These are phyloP conservation scores for Paramecium primaurelia DNA, from an alignment of 73 alveolate species.

Conservation along the genomic window DNA sequence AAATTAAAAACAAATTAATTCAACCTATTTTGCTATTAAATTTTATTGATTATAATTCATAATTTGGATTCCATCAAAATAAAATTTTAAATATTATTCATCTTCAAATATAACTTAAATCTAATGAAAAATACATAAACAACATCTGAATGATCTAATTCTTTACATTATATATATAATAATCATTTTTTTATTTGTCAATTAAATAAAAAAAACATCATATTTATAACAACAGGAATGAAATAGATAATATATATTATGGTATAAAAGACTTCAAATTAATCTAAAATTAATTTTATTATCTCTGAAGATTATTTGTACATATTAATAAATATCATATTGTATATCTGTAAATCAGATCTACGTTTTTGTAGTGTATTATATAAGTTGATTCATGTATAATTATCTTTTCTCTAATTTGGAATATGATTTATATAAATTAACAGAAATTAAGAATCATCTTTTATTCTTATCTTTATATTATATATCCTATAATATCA, in stretches of 20 bases:
- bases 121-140: not conserved
- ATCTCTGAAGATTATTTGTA: too few species aligned
- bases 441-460: not conserved
- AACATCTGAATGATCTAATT: not conserved
- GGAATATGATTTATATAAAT: not conserved
- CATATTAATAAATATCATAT: too few species aligned
- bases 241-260: too few species aligned
- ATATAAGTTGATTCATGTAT: not conserved
- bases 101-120: not conserved
- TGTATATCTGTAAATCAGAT: too few species aligned
- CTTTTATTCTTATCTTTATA: not conserved
- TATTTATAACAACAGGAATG: not conserved
- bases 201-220: not conserved
- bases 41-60: not conserved
- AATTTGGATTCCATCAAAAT: not conserved
- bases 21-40: not conserved
- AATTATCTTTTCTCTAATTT: not conserved
- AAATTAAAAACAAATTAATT: not conserved
- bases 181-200: not conserved
- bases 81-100: not conserved
- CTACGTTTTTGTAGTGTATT: not conserved
- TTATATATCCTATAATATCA: too few species aligned
- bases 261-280: too few species aligned
- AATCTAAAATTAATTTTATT: too few species aligned
- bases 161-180: too few species aligned